Percentiles rank a stretch among this genome's conserved stretches.
These are phyloP conservation scores for Bauhinia variegata DNA, from an alignment of 306 rosid species.

Conservation along the genomic window DNA sequence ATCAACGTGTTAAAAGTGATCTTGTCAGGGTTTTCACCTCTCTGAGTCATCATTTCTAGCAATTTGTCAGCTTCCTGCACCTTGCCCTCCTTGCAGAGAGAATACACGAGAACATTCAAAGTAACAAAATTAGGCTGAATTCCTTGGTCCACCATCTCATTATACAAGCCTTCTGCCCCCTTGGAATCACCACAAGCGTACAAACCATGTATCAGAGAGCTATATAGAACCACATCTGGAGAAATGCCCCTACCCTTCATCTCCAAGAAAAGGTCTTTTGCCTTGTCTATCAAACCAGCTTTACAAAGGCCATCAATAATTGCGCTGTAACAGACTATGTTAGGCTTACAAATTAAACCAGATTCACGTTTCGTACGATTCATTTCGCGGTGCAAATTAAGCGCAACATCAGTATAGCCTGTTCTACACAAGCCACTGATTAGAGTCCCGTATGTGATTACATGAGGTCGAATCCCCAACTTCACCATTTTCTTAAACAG, in stretches of 20 bases:
- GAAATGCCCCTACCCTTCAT: constrained; percentile 44
- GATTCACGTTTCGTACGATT: constrained; percentile 25
- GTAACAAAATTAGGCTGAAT: constrained; percentile 49
- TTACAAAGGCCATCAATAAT: constrained; percentile 58
- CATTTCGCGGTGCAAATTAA: constrained; percentile 51
- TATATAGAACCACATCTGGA: constrained; percentile 47
- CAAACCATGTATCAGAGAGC: constrained; percentile 49
- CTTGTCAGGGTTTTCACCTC: constrained; percentile 36
- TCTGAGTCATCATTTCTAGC: constrained; percentile 42
- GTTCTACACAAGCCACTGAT: constrained; percentile 53
- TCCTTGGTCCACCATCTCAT: constrained; percentile 58
- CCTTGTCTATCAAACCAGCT: constrained; percentile 47
- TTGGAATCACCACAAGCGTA: constrained; percentile 43
- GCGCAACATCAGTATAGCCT: constrained; percentile 35
- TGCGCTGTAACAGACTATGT: constrained; percentile 32
- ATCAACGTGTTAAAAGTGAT: constrained; percentile 44
- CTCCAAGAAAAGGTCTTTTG: constrained; percentile 44
- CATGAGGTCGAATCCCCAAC: constrained; percentile 44
- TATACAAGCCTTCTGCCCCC: constrained; percentile 42
- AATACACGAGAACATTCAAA: constrained; percentile 42
- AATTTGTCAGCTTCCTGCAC: constrained; percentile 40
- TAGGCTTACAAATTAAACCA: constrained; percentile 40
- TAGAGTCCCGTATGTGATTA: constrained; percentile 41
- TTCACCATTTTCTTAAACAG: constrained; percentile 41
- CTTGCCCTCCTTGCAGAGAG: constrained; percentile 46